Percentiles rank a stretch among this genome's conserved stretches.
Conservation (phyloP, 768 basidiomycete genomes). For the Lyophyllum decastes region DNA sequence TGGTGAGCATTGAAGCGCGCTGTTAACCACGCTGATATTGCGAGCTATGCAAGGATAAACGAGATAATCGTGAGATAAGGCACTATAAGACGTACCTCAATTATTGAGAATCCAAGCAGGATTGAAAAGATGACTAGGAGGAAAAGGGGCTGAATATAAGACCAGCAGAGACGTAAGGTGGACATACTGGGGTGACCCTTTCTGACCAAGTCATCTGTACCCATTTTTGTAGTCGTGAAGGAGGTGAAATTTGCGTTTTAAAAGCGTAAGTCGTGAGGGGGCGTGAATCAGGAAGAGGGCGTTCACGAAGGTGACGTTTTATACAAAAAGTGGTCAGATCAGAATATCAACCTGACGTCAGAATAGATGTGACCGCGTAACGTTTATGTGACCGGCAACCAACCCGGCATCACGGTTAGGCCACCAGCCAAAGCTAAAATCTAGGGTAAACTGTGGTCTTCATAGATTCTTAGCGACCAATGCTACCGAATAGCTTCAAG, state of each 20-base stretch:
- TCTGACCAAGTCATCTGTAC: slow-evolving; percentile 31
- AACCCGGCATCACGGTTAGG: no score
- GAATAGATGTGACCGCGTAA: slow-evolving; percentile 13
- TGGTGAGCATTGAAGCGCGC: slow-evolving; percentile 58
- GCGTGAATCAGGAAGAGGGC: not conserved
- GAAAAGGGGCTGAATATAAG: slow-evolving; percentile 10
- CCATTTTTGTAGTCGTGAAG: slow-evolving; percentile 10
- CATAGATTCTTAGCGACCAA: no score
- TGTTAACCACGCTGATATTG: slow-evolving; percentile 73
- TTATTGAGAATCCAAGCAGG: slow-evolving; percentile 60
- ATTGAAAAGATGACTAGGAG: slow-evolving; percentile 50
- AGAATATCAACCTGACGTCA: slow-evolving; percentile 10
- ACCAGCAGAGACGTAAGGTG: not conserved
- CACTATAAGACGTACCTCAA: slow-evolving; percentile 48
- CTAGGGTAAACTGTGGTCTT: not conserved
- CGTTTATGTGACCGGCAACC: slow-evolving; percentile 5
- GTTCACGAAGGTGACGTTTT: not conserved
- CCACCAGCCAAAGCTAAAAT: no score
- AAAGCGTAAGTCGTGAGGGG: slow-evolving; percentile 7
- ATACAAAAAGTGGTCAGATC: slow-evolving; percentile 15
- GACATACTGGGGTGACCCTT: slow-evolving; percentile 58
- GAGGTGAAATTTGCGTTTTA: not conserved
- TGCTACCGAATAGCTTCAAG: not conserved
- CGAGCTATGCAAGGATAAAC: slow-evolving; percentile 42
- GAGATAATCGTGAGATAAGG: not conserved